A percentile compares a stretch with the other conserved stretches of the same genome.
Evolutionary conservation across 805 yeast species (phyloP).

Genomic region (Saturnispora ahearnii): DNA sequence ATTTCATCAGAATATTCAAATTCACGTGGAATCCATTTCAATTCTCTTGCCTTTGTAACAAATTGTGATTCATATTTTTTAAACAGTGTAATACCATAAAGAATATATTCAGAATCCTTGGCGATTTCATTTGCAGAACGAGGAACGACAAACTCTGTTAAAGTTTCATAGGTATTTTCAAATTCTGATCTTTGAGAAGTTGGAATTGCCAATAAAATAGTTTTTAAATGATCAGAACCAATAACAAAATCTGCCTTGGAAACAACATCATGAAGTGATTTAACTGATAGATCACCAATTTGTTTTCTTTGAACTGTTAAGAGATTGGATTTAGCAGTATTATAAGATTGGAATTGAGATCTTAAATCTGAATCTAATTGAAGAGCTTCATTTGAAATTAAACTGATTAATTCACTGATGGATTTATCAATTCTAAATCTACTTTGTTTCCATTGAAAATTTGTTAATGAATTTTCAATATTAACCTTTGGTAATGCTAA

Average conservation of each 20-base stretch:
- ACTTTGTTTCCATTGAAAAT: slow-evolving; percentile 78
- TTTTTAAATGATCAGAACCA: slow-evolving; percentile 76
- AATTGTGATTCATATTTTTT: slow-evolving; percentile 71
- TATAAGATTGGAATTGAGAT: slow-evolving; percentile 63
- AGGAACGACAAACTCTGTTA: slow-evolving; percentile 81
- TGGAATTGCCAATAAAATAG: slow-evolving; percentile 87
- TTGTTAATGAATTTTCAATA: slow-evolving; percentile 5
- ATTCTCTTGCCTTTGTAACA: slow-evolving; percentile 64
- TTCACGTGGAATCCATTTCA: slow-evolving; percentile 88
- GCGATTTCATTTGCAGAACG: slow-evolving; percentile 69
- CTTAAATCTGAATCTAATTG: slow-evolving; percentile 81
- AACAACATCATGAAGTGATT: slow-evolving; percentile 84
- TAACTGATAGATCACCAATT: slow-evolving; percentile 86
- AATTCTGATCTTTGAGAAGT: slow-evolving; percentile 52
- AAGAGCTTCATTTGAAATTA: slow-evolving; percentile 67
- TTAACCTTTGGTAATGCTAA: slow-evolving; percentile 20
- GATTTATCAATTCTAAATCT: slow-evolving; percentile 82
- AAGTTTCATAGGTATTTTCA: slow-evolving; percentile 61
- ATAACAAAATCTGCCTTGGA: slow-evolving; percentile 74
- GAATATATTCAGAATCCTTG: slow-evolving; percentile 61
- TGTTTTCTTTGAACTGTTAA: slow-evolving; percentile 87
- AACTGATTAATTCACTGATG: slow-evolving; percentile 60
- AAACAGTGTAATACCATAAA: slow-evolving; percentile 78
- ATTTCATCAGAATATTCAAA: slow-evolving; percentile 75
- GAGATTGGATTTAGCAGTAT: slow-evolving; percentile 72